Conservation (phyloP, 495 filamentous ascomycete genomes). For the Tuber brumale region DNA sequence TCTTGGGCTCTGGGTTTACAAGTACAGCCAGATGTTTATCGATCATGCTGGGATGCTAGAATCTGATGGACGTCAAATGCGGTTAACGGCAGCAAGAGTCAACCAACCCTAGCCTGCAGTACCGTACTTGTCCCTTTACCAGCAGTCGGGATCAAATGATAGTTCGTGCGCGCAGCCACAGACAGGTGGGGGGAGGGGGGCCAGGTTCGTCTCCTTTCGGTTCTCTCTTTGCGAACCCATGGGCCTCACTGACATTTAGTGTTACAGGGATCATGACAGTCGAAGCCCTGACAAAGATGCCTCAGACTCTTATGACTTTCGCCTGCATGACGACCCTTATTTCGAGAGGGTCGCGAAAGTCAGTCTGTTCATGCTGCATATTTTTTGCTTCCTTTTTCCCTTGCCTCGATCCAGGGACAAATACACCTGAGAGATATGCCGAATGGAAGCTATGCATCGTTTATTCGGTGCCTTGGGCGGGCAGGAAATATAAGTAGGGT, state of each 20-base stretch:
- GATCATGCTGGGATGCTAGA: conserved; percentile 10
- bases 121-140: conserved; percentile 15
- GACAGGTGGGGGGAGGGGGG: neutral
- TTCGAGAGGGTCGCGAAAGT: conserved; percentile 9
- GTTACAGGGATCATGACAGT: conserved; percentile 30
- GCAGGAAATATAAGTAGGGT: neutral
- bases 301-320: conserved; percentile 24
- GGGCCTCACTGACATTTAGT: conserved; percentile 28
- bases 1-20: neutral
- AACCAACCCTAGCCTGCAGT: conserved; percentile 8
- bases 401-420: conserved; percentile 30
- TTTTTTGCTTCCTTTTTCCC: conserved; percentile 28
- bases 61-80: conserved; percentile 23
- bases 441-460: neutral
- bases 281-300: conserved; percentile 17
- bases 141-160: conserved; percentile 31
- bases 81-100: conserved; percentile 26
- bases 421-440: conserved; percentile 18
- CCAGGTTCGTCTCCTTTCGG: conserved; percentile 31
- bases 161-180: conserved; percentile 31
- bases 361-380: conserved; percentile 29
- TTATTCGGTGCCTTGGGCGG: neutral
- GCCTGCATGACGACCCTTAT: conserved; percentile 29
- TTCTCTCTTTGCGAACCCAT: conserved; percentile 29
- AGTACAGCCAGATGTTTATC: neutral